Base-by-base conservation (phyloP, 495 filamentous ascomycete species). In the Xylaria telfairii region DNA sequence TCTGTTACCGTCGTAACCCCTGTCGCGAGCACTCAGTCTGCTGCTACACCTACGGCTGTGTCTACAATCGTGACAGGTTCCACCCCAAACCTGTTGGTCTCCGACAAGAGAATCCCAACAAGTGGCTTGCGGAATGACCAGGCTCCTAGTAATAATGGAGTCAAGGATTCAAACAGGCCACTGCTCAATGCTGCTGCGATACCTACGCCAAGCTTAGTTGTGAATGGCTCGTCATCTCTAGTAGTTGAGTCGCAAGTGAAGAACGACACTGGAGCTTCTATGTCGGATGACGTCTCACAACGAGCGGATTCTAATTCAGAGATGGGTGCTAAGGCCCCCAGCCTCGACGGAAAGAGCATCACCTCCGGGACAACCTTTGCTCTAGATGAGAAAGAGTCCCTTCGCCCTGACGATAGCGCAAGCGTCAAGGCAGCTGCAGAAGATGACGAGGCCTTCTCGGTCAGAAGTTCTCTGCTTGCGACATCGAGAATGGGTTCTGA, bases 351-450 rank as follows among this genome's bases (percentile, higher is more conserved):
- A 34, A 97, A 97, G 80, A 97, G 94, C 79, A 92, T 95, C 74
- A 91, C 92, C 15, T 98, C 95, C 24, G 93, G 91, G 21, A 95
- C 92, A 2, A 97, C 94, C 3, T 97, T 96, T 81, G 94, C 92
- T 19, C 83, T 97, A 79, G 95, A 98, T 76, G 95, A 98, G 80
- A 98, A 97, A 76, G 94, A 97, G 73, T 97, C 95, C 13, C 83
- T 97, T 37, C 91, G 93, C 3, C 95, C 94, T 4, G 95, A 97
- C 82, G 95, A 98, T 72, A 97, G 95, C 77, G 95, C 95, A 21
- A 97, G 94, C 76, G 90, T 95, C 24, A 93, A 95, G 80, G 94
- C 93, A 39, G 85, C 86, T 1, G 89, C 90, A 13, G 94, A 97
- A 70, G 95, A 98, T 74, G 95, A 97, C 71, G 93, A 96, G 73